Evolutionary conservation across 2,329 filamentous ascomycete genomes (phyloP).

Genomic region (Clonostachys chloroleuca): DNA sequence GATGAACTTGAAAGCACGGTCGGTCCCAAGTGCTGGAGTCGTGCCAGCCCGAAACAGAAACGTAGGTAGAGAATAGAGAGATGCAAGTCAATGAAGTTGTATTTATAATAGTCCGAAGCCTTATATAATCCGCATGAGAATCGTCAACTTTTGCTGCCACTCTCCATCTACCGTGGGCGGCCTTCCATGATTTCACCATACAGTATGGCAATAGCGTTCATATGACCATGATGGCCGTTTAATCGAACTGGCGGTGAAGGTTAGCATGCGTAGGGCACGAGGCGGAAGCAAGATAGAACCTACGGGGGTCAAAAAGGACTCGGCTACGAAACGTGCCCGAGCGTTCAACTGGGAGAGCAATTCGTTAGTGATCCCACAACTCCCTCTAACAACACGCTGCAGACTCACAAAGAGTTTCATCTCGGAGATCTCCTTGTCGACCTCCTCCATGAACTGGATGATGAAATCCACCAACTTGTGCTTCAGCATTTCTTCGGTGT

Average conservation of each 20-base stretch:
- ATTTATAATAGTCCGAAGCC: too few relatives aligned
- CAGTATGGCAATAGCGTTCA: too few relatives aligned
- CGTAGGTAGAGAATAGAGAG: too few relatives aligned
- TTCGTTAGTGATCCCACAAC: not conserved
- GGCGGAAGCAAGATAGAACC: conserved; percentile 11
- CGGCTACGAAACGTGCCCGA: conserved; percentile 92
- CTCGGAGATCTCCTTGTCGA: conserved; percentile 99
- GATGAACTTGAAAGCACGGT: too few relatives aligned
- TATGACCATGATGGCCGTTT: conserved; percentile 3
- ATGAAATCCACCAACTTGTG: conserved; percentile 99
- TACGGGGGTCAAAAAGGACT: conserved; percentile 96
- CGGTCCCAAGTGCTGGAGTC: too few relatives aligned
- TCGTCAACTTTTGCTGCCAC: too few relatives aligned
- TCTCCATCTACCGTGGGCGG: too few relatives aligned
- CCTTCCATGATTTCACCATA: too few relatives aligned
- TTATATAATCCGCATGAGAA: too few relatives aligned
- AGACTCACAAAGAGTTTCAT: conserved; percentile 96
- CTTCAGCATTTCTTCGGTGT: conserved; percentile 98
- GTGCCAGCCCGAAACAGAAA: too few relatives aligned
- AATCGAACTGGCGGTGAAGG: conserved; percentile 23
- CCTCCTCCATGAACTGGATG: conserved; percentile 99
- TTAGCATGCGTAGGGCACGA: conserved; percentile 4
- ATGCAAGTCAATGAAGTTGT: too few relatives aligned
- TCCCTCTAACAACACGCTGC: not conserved
- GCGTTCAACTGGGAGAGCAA: conserved; percentile 71